Evolutionary conservation across 2,329 filamentous ascomycete genomes (phyloP).

Genomic region (Trichoderma hamatum): DNA sequence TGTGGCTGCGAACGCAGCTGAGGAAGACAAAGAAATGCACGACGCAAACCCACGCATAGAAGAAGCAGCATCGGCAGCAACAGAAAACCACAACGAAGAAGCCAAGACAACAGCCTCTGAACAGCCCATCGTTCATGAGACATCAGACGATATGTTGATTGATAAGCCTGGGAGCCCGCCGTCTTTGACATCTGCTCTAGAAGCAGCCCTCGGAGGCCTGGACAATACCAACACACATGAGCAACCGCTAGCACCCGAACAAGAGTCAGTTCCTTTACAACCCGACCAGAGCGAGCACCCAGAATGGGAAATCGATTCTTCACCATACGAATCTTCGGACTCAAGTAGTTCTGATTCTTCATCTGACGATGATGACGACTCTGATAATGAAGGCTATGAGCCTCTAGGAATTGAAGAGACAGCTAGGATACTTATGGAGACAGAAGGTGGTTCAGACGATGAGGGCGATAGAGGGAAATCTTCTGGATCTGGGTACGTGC

Average conservation of each 20-base stretch:
- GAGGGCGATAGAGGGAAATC: conserved; percentile 60
- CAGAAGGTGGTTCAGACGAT: conserved; percentile 77
- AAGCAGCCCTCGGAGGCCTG: conserved; percentile 49
- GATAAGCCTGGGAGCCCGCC: conserved; percentile 43
- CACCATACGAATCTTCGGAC: conserved; percentile 69
- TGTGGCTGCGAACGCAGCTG: conserved; percentile 36
- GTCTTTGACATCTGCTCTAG: conserved; percentile 48
- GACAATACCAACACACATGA: conserved; percentile 28
- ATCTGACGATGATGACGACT: conserved; percentile 57
- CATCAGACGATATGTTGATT: conserved; percentile 43
- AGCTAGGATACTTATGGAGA: conserved; percentile 82
- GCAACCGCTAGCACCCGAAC: conserved; percentile 13
- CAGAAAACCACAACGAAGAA: conserved; percentile 17
- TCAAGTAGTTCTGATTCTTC: conserved; percentile 63
- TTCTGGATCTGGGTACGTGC: conserved; percentile 54
- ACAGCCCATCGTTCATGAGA: conserved; percentile 19
- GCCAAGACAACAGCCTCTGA: background rate
- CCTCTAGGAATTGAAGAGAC: conserved; percentile 80
- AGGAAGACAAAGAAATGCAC: conserved; percentile 32
- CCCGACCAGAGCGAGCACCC: conserved; percentile 53
- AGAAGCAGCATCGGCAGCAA: conserved; percentile 22
- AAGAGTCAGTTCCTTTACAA: conserved; percentile 34
- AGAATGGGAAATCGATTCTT: conserved; percentile 85
- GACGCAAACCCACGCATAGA: conserved; percentile 21
- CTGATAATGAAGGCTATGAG: conserved; percentile 66